Conservation (phyloP, 2,329 filamentous ascomycete genomes). For the Colletotrichum orbiculare region DNA sequence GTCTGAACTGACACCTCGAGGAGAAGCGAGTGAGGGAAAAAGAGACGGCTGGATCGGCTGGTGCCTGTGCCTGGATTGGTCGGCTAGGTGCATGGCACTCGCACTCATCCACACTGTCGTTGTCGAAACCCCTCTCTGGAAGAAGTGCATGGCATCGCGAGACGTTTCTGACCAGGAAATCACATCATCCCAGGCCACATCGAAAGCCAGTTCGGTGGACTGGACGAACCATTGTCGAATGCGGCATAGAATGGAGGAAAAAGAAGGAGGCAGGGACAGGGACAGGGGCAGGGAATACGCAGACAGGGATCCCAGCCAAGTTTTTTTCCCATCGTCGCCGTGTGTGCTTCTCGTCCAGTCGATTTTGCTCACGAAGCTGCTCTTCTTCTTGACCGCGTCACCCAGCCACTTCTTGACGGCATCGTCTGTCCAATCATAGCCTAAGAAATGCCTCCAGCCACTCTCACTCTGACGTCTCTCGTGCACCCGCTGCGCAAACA, state of each 20-base stretch:
- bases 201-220: slow-evolving; percentile 17
- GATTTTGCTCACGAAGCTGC: background rate
- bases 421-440: background rate
- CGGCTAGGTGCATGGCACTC: slow-evolving; percentile 21
- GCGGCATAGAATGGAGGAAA: background rate
- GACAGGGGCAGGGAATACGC: background rate
- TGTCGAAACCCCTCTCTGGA: no score
- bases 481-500: slow-evolving; percentile 2
- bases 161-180: background rate
- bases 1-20: background rate
- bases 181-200: slow-evolving; percentile 11
- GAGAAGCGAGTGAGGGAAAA: background rate
- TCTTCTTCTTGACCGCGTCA: slow-evolving; percentile 2
- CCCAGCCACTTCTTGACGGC: slow-evolving; percentile 13
- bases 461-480: slow-evolving; percentile 1
- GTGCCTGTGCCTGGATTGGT: slow-evolving; percentile 23
- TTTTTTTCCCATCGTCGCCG: slow-evolving; percentile 1
- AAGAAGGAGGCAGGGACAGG: slow-evolving; percentile 29
- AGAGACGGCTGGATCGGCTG: slow-evolving; percentile 26
- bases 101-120: background rate
- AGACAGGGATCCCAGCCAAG: slow-evolving; percentile 16
- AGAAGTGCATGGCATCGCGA: no score
- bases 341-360: background rate
- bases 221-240: slow-evolving; percentile 1
- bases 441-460: slow-evolving; percentile 5